Evolutionary conservation across 2,329 filamentous ascomycete genomes (phyloP).

Genomic region (Nothomitra cinnamomea): DNA sequence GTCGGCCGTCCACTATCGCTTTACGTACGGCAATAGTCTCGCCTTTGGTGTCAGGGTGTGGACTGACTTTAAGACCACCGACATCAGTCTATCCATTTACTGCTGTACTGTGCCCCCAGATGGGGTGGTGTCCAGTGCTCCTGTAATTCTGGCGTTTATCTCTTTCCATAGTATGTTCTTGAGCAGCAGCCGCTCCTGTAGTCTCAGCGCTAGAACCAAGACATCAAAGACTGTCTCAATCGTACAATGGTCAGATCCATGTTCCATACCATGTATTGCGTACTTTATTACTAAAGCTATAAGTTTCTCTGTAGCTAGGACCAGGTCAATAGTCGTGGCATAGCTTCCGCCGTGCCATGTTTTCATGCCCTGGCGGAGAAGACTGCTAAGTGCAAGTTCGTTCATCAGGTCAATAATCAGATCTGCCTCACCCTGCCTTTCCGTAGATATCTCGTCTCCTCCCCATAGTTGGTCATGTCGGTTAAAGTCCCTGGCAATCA

Average conservation of each 20-base stretch:
- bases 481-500: no score
- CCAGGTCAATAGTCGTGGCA: constrained; percentile 9
- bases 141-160: no score
- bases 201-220: not conserved
- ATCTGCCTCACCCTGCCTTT: no score
- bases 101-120: constrained; percentile 10
- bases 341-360: constrained; percentile 7
- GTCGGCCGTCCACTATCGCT: constrained; percentile 14
- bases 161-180: no score
- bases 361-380: not conserved
- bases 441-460: no score
- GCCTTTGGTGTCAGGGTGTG: constrained; percentile 10
- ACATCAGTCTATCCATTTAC: constrained; percentile 10
- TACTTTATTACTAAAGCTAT: no score
- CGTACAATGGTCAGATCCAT: constrained; percentile 9
- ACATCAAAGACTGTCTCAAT: constrained; percentile 19
- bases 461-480: not conserved
- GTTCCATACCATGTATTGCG: constrained; percentile 12
- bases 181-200: constrained; percentile 10
- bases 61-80: constrained; percentile 7
- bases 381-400: no score
- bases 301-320: no score
- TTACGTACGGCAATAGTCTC: constrained; percentile 12
- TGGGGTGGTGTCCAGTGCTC: constrained; percentile 7
- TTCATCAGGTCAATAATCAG: no score